Base-by-base conservation (phyloP, 352 stramenopile species). In the Globisporangium acanthophoron region DNA sequence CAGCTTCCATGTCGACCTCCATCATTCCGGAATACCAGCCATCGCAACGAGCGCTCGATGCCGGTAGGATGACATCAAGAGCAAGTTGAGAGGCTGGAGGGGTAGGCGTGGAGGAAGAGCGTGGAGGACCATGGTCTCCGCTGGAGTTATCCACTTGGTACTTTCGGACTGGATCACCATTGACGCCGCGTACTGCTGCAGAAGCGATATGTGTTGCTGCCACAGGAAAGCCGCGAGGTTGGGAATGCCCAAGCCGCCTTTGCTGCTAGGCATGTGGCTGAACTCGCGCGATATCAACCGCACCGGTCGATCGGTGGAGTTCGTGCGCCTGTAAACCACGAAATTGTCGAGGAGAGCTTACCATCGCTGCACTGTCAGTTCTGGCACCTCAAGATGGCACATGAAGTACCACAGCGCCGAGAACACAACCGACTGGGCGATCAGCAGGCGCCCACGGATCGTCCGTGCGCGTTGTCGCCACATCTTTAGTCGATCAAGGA, bases 321-420 rank as follows among this genome's bases (percentile, higher is more conserved):
- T 27, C 24, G 24, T 27, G 24, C 24, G 24, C 24, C 24, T 27
- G 24, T 27, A 27, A 27, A 27, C 24, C 24, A 27, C 24, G 1
- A 27, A 27, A 1, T 27, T 27, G 24, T 27, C 24, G 24, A 27
- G 24, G 24, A 27, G 24, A 27, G 1, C 24, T 27, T 27, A 0
- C 24, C 24, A 27, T 27, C 24, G 24, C 24, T 1, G 24, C 24
- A 27, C 24, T 3, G 24, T 27, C 24, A 27, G 24, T 27, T 27
- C 24, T 27, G 24, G 24, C 24, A 27, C 52, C 31, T 49, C 46
- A 2, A 62, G 27, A 41, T 64, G 58, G 9, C 21, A 33, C 18
- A 24, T 64, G 49, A 43, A 64, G 45, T 64, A 49, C 58, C 58
- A 64, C 1, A 64, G n/a, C 21, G 33, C 31, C 47, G 50, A 63